Base-by-base conservation (phyloP, 495 filamentous ascomycete genomes). In the Lichenothelia convexa region DNA sequence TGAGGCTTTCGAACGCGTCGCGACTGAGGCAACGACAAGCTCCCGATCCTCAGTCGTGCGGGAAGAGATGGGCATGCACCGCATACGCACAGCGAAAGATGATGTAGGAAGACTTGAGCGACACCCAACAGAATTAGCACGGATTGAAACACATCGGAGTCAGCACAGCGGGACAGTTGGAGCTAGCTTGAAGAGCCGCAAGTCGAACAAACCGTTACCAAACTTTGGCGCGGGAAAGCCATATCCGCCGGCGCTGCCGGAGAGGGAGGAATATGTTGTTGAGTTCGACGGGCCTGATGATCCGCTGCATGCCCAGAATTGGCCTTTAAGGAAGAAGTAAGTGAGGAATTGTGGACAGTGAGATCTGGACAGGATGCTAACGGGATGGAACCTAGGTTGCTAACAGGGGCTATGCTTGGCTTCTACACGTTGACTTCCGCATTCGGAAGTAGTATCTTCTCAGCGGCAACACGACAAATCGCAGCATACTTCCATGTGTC, bases 241-340 rank as follows among this genome's bases (percentile, higher is more conserved):
- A 8, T 85, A 75, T 55, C 84, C 82, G 7, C 80, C 78, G 3
- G 61, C 55, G 0, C 51, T 91, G 27, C 80, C 80, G 4, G 70
- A 70, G 17, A 64, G 67, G 45, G 84, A 89, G 45, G 73, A 78
- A 40, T 92, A 89, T 59, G 80, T 91, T 1, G 84, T 93, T 13
- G 84, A 87, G 45, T 92, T 91, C 43, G 70, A 75, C 34, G 80
- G 82, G 0, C 71, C 68, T 1, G 66, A 81, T 44, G 83, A 93
- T 52, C 81, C 80, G 7, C 46, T 78, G 30, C 78, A 92, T 54
- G 76, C 82, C 0, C 75, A 79, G 55, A 92, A 92, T 54, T 93
- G 84, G 84, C 62, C 76, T 0, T 48, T 78, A 18, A 65, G 47
- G 41, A 83, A 78, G 58, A 91, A 91, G 75, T 79, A 55, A 35